These are phyloP conservation scores for Ganoderma lucidum DNA, from an alignment of 1,284 basidiomycete genomes.

Conservation along the genomic window DNA sequence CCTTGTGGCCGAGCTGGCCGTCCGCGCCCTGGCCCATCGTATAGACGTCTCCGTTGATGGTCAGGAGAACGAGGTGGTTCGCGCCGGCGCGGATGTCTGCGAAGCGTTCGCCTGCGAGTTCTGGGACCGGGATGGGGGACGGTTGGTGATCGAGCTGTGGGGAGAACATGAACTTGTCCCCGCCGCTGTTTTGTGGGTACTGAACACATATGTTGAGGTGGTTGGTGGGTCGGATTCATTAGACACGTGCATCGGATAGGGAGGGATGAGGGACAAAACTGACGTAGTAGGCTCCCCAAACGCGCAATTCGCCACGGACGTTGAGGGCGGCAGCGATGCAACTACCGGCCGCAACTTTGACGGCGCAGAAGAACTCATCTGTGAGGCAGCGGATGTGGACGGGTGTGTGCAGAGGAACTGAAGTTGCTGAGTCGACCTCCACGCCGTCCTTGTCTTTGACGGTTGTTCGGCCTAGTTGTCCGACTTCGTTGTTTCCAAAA, in stretches of 20 bases:
- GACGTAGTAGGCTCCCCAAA: slow-evolving; percentile 94
- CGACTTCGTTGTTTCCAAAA: slow-evolving; percentile 93
- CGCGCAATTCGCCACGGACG: slow-evolving; percentile 78
- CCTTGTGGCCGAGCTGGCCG: slow-evolving; percentile 86
- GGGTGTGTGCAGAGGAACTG: slow-evolving; percentile 77
- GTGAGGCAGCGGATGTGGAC: slow-evolving; percentile 75
- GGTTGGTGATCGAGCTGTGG: slow-evolving; percentile 69
- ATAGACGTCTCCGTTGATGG: slow-evolving; percentile 84
- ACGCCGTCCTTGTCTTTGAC: slow-evolving; percentile 71
- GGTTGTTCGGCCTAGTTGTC: slow-evolving; percentile 86
- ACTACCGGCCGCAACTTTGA: slow-evolving; percentile 83
- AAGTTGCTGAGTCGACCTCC: slow-evolving; percentile 80
- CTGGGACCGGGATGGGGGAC: slow-evolving; percentile 73
- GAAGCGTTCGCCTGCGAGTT: slow-evolving; percentile 46
- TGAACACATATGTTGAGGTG: not conserved
- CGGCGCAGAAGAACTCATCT: slow-evolving; percentile 83
- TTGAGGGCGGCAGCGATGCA: slow-evolving; percentile 84
- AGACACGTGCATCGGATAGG: not conserved
- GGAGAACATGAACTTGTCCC: slow-evolving; percentile 57
- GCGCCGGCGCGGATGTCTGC: slow-evolving; percentile 74
- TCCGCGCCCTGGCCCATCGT: slow-evolving; percentile 90
- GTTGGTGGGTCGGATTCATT: slow-evolving; percentile 6
- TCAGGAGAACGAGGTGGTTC: slow-evolving; percentile 89
- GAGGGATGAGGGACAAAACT: slow-evolving; percentile 40
- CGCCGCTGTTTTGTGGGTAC: slow-evolving; percentile 13